Percentiles rank a stretch among this genome's conserved stretches.
Evolutionary conservation across 805 yeast species (phyloP).

Genomic region (Spathaspora gorwiae): DNA sequence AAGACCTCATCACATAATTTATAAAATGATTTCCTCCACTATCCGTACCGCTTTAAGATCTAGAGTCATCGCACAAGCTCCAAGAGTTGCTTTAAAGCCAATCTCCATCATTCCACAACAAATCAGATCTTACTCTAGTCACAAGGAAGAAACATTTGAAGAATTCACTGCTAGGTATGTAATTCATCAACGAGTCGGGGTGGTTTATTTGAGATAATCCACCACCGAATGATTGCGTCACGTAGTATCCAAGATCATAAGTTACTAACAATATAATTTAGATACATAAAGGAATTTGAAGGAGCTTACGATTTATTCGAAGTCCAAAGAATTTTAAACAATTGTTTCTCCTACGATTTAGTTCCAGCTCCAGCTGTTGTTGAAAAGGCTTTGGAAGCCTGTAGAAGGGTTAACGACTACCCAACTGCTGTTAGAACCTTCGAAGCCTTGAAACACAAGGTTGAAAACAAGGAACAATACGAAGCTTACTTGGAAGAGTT

Average conservation of each 20-base stretch:
- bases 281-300: slow-evolving; percentile 94
- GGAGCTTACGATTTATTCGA: slow-evolving; percentile 43
- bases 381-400: slow-evolving; percentile 93
- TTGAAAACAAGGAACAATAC: slow-evolving; percentile 90
- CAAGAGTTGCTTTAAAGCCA: slow-evolving; percentile 21
- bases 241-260: background rate
- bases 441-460: slow-evolving; percentile 95
- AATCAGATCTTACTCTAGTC: slow-evolving; percentile 71
- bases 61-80: slow-evolving; percentile 24
- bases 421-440: slow-evolving; percentile 98
- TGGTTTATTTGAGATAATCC: background rate
- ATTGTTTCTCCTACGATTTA: slow-evolving; percentile 96
- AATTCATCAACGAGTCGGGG: background rate
- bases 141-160: slow-evolving; percentile 89
- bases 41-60: slow-evolving; percentile 41
- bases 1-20: background rate
- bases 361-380: slow-evolving; percentile 97
- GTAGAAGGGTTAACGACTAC: slow-evolving; percentile 98
- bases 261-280: slow-evolving; percentile 28
- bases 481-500: slow-evolving; percentile 93
- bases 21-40: slow-evolving; percentile 33
- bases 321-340: slow-evolving; percentile 85
- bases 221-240: background rate
- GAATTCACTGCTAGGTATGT: slow-evolving; percentile 80
- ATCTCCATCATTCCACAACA: slow-evolving; percentile 18